Percentiles rank a stretch among this genome's conserved stretches.
Evolutionary conservation across 2,329 filamentous ascomycete species (phyloP).

Genomic region (Fusarium aywerte): DNA sequence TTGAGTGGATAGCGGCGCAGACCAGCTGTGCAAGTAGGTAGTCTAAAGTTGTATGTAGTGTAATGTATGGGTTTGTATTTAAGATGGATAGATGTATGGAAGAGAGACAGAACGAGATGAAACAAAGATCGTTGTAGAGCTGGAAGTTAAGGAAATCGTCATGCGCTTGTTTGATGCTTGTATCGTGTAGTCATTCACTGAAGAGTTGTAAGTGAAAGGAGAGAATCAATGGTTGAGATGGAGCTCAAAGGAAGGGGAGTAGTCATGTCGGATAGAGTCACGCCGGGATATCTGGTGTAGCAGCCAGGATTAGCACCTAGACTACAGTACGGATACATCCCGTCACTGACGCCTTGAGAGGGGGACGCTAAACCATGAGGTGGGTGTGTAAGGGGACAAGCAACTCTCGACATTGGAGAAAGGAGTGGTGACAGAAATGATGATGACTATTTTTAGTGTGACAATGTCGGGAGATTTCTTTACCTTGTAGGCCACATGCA

Average conservation of each 20-base stretch:
- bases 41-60: constrained; percentile 33
- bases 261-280: constrained; percentile 32
- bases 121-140: constrained; percentile 36
- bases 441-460: rapidly evolving
- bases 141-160: constrained; percentile 33
- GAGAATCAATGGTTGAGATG: constrained; percentile 18
- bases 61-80: constrained; percentile 9
- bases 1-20: constrained; percentile 41
- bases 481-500: not conserved
- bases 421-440: not conserved
- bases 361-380: constrained; percentile 23
- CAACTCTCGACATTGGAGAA: not conserved
- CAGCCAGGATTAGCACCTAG: constrained; percentile 13
- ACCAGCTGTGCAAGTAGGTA: constrained; percentile 43
- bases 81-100: constrained; percentile 16
- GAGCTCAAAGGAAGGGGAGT: constrained; percentile 28
- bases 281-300: constrained; percentile 28
- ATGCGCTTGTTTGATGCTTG: constrained; percentile 42
- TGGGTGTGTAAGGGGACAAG: constrained; percentile 7
- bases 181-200: constrained; percentile 45
- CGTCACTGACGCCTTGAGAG: constrained; percentile 20
- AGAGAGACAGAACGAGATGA: constrained; percentile 8
- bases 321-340: too few relatives aligned
- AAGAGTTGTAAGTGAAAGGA: constrained; percentile 39
- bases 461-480: not conserved